These are phyloP conservation scores for Teratosphaeria nubilosa DNA, from an alignment of 2,329 filamentous ascomycete species.

Conservation along the genomic window DNA sequence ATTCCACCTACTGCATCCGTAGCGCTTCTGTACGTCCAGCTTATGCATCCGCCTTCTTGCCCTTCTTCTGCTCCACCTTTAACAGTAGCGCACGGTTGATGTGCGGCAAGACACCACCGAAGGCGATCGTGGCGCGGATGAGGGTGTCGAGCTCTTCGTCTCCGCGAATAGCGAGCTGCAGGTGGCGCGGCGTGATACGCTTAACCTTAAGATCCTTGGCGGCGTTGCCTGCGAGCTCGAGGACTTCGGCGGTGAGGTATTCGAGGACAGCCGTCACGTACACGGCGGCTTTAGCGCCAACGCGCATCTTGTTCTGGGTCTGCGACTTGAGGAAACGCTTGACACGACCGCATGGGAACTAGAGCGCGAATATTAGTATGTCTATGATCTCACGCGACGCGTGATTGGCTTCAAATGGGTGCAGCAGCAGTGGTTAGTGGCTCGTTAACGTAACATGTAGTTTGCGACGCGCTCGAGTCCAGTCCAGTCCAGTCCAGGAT, in stretches of 20 bases:
- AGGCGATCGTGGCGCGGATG: conserved; percentile 95
- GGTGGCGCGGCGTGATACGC: conserved; percentile 95
- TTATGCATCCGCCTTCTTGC: conserved; percentile 45
- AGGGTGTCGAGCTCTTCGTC: conserved; percentile 95
- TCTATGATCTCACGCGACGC: background rate
- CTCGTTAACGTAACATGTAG: conserved; percentile 3
- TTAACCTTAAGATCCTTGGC: conserved; percentile 99
- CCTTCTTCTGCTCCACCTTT: conserved; percentile 98
- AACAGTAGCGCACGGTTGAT: conserved; percentile 95
- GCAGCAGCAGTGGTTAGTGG: background rate
- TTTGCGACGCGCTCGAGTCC: conserved; percentile 19
- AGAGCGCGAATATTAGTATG: conserved; percentile 25
- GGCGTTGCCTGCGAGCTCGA: conserved; percentile 95
- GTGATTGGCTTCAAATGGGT: background rate
- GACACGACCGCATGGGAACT: conserved; percentile 99
- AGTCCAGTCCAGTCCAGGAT: background rate
- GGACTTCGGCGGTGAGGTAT: conserved; percentile 94
- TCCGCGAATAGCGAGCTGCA: conserved; percentile 95
- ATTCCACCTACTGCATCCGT: background rate
- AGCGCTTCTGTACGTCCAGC: background rate
- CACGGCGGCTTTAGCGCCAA: conserved; percentile 95
- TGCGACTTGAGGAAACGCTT: conserved; percentile 99
- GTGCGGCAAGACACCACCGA: conserved; percentile 94
- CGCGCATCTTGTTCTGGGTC: conserved; percentile 99
- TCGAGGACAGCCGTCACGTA: conserved; percentile 97